These are phyloP conservation scores for Phialemoniopsis sp. DNA, from an alignment of 2,329 filamentous ascomycete species.

Conservation along the genomic window DNA sequence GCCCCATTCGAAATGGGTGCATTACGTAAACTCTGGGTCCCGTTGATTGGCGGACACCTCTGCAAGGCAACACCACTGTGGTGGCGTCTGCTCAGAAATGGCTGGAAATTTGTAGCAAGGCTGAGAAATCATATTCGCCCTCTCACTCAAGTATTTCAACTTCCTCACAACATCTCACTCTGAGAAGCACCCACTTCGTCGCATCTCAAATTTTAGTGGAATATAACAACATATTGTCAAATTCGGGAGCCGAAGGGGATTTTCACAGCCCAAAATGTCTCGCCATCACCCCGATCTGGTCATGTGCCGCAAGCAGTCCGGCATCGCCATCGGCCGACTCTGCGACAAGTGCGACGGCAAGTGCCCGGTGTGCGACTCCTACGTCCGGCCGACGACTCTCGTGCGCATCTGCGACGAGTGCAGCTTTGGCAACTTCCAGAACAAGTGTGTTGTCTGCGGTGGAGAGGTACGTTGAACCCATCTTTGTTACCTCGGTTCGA, in stretches of 20 bases:
- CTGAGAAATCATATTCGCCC: slow-evolving; percentile 6
- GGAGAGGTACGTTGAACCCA: slow-evolving; percentile 54
- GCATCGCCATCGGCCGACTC: slow-evolving; percentile 95
- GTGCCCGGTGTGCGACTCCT: slow-evolving; percentile 97
- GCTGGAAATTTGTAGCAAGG: slow-evolving; percentile 13
- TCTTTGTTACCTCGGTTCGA: too few relatives aligned
- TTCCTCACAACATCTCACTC: neutral
- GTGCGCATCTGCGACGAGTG: slow-evolving; percentile 99
- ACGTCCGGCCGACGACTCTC: slow-evolving; percentile 94
- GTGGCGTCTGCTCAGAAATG: slow-evolving; percentile 8
- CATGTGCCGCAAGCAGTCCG: slow-evolving; percentile 98
- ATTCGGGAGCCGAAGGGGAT: too few relatives aligned
- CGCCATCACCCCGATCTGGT: slow-evolving; percentile 97
- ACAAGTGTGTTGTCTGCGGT: slow-evolving; percentile 98
- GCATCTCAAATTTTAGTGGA: too few relatives aligned
- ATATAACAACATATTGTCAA: too few relatives aligned
- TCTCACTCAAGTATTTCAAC: neutral
- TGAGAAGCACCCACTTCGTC: neutral
- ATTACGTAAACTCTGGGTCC: too few relatives aligned
- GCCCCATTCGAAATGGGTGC: too few relatives aligned
- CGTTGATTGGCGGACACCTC: neutral
- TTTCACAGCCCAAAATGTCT: slow-evolving; percentile 58
- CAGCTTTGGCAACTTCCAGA: slow-evolving; percentile 99
- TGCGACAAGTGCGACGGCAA: slow-evolving; percentile 99
- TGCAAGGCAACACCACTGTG: neutral